Evolutionary conservation across 345 rosid species (phyloP), one percentile per base, ranked within the genome.

Genomic region (Salix caprea): DNA sequence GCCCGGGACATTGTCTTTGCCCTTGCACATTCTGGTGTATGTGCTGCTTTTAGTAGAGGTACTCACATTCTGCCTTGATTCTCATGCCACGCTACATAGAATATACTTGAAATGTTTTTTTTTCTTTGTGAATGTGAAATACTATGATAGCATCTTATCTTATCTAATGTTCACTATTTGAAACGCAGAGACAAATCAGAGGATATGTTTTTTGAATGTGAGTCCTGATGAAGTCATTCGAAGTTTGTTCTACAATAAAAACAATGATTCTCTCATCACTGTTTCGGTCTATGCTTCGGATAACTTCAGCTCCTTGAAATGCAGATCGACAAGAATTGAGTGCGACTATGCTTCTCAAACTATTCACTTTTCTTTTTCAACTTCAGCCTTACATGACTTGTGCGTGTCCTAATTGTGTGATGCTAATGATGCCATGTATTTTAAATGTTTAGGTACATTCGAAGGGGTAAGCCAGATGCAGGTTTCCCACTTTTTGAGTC

Each of bases 291-390:
- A 93, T 84, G 97, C 97, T 46, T 91, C 97, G 0, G 96, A 95
- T 67, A 91, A 90, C 78, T 95, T 95, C 88, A 88, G 97, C 92
- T 93, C 97, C 78, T 89, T 91, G 86, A 95, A 93, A 82, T 95
- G 97, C 90, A 89, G 97, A 91, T 94, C 98, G 28, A 93, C 97
- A 50, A 85, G 94, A 84, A 90, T 93, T 39, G 99, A 95, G 99
- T 93, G 77, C 13, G 96, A 80, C 46, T 23, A 15, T 15, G 21
- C 68, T 72, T 77, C 32, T 34, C 26, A 11, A 23, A 23, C 44
- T 28, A 3, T n/a, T 67, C 28, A 70, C 23, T 52, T 64, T 73
- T 69, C 67, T 76, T 77, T 26, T 7, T 69, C 42, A 23, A 40
- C 36, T 54, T 54, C 14, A 12, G 19, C n/a, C 44, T 39, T 32